Evolutionary conservation across 768 basidiomycete genomes (phyloP).

Genomic region (Leccinum imitatum): DNA sequence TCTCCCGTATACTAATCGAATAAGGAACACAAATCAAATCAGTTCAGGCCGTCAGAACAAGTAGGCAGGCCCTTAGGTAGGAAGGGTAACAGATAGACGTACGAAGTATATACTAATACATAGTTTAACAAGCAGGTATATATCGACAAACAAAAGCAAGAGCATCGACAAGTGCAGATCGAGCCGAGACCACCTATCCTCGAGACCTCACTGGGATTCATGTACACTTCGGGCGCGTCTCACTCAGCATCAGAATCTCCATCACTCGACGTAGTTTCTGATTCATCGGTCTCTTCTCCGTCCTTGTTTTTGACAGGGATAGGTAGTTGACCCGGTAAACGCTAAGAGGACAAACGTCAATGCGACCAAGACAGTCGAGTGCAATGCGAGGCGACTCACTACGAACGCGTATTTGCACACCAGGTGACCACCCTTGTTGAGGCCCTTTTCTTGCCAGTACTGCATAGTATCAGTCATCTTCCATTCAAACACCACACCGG

Average conservation of each 20-base stretch:
- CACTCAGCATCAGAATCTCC: slow-evolving; percentile 9
- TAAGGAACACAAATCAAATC: no score
- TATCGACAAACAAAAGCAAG: neutral
- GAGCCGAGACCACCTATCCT: neutral
- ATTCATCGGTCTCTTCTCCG: slow-evolving; percentile 11
- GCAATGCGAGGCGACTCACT: slow-evolving; percentile 38
- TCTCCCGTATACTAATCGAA: no score
- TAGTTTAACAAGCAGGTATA: neutral
- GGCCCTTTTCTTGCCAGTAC: slow-evolving; percentile 75
- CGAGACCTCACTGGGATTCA: no score
- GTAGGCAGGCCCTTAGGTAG: no score
- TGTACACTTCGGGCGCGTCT: neutral
- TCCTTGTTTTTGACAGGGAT: slow-evolving; percentile 25
- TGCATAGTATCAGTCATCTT: slow-evolving; percentile 24
- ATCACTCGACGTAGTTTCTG: neutral
- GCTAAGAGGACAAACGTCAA: slow-evolving; percentile 14
- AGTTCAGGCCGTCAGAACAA: no score
- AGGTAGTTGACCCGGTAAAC: slow-evolving; percentile 24
- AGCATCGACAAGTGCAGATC: neutral
- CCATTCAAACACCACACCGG: neutral
- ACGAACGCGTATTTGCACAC: slow-evolving; percentile 89
- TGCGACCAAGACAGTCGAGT: neutral
- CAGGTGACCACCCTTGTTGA: slow-evolving; percentile 64
- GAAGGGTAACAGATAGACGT: no score
- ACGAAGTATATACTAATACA: neutral